Percentiles rank a stretch among this genome's conserved stretches.
phyloP scores from a whole-genome alignment of 257 asterid species.

The Solanum phureja region DNA sequence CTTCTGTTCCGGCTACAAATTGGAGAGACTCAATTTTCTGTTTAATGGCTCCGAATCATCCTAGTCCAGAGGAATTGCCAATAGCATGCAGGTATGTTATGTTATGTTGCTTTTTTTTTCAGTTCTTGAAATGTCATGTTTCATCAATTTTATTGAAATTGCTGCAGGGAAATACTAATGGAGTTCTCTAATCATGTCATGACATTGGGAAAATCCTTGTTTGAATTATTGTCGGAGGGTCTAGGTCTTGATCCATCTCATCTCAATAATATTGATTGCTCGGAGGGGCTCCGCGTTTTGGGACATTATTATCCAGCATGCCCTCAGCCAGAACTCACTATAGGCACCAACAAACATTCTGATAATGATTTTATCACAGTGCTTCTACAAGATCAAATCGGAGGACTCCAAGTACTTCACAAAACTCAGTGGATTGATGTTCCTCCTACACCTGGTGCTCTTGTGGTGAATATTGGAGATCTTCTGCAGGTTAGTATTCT shows the following conservation, averaged over 20 bases:
- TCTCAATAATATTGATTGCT: slow-evolving; percentile 22
- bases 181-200: slow-evolving; percentile 20
- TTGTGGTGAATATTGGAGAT: slow-evolving; percentile 34
- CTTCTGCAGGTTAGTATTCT: slow-evolving; percentile 30
- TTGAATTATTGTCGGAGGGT: slow-evolving; percentile 29
- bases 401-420: slow-evolving; percentile 41
- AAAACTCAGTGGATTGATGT: slow-evolving; percentile 34
- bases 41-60: slow-evolving; percentile 26
- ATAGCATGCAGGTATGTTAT: slow-evolving; percentile 32
- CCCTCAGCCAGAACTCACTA: slow-evolving; percentile 32
- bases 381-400: slow-evolving; percentile 32
- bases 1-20: slow-evolving; percentile 27
- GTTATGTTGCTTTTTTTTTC: background rate
- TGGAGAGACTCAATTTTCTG: slow-evolving; percentile 38
- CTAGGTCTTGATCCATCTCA: slow-evolving; percentile 11
- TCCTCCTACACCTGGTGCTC: slow-evolving; percentile 36
- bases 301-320: slow-evolving; percentile 42
- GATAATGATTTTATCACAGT: slow-evolving; percentile 35
- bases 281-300: slow-evolving; percentile 23
- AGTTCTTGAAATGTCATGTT: background rate
- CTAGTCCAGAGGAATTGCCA: slow-evolving; percentile 43
- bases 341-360: slow-evolving; percentile 26
- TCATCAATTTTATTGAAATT: background rate
- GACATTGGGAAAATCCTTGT: slow-evolving; percentile 8
- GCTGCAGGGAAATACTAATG: slow-evolving; percentile 21